Percentiles rank a stretch among this genome's conserved stretches.
These are phyloP conservation scores for Talaromyces islandicus DNA, from an alignment of 2,329 filamentous ascomycete species.

Conservation along the genomic window DNA sequence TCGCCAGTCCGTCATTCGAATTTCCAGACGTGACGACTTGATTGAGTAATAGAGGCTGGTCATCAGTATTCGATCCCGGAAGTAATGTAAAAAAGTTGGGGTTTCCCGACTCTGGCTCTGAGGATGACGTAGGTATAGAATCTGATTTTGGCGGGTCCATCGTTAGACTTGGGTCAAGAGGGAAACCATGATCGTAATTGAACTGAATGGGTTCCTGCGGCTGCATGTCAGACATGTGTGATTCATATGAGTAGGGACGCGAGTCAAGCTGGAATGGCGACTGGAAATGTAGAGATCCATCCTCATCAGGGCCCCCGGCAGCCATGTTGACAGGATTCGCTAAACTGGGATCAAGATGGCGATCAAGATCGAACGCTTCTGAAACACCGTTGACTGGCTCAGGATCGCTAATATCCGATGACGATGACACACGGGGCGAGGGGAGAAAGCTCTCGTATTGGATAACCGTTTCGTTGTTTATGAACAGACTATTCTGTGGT, in stretches of 20 bases:
- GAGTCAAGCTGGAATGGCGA: constrained; percentile 6
- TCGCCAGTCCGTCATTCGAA: not conserved
- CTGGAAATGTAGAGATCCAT: constrained; percentile 1
- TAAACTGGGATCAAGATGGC: constrained; percentile 7
- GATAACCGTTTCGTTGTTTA: constrained; percentile 11
- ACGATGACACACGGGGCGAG: constrained; percentile 12
- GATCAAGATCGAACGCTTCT: constrained; percentile 7
- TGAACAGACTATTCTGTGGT: not conserved
- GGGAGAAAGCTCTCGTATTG: constrained; percentile 11
- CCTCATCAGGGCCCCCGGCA: not conserved
- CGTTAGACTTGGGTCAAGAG: constrained; percentile 11
- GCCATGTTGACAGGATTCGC: constrained; percentile 3
- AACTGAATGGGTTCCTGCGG: constrained; percentile 5
- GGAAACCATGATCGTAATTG: constrained; percentile 7
- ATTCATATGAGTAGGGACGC: constrained; percentile 4
- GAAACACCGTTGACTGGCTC: constrained; percentile 5
- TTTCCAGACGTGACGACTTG: not conserved
- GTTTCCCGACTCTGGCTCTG: not conserved
- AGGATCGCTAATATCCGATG: constrained; percentile 11
- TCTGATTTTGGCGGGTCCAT: not conserved
- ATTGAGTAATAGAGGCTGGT: not conserved
- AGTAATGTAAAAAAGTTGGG: constrained; percentile 11
- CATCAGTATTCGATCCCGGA: constrained; percentile 2
- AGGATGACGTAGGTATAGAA: not conserved
- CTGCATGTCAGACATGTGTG: constrained; percentile 1